Evolutionary conservation across 108 stramenopile species (phyloP), one percentile per base, ranked within the genome.

Genomic region (Cyclotella choctawhatcheeana): DNA sequence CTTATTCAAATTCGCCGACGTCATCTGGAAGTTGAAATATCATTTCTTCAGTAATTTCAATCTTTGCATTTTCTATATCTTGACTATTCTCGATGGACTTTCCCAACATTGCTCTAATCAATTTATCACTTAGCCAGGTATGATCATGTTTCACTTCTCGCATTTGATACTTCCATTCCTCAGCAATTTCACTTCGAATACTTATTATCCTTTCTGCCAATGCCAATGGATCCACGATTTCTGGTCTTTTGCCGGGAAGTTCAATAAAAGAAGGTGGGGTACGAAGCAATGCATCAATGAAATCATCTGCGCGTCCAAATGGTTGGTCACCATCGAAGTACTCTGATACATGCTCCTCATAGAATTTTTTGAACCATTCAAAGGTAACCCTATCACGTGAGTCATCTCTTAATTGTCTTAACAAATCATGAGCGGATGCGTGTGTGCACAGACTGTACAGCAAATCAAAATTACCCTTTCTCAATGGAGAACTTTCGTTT

Each of bases 391-490:
- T 74, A 24, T 80, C 66, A 27, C 59, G 10, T 26, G 44, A 45
- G 10, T 33, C 18, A 21, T 51, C 32, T 64, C 58, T 48, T 3
- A 81, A 58, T 20, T 82, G 53, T 4, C 82, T 73, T 13, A 94
- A 60, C 22, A 94, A 70, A 16, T 88, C 77, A 48, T 95, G 93
- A n/a, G 89, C 72, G 13, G 83, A 66, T 67, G 89, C 91, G 45
- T 92, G 93, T 7, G 91, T 95, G 14, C 83, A 78, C 7, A 95
- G 65, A 13, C 83, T 70, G 40, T 82, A 64, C 5, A 95, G 62
- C 18, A 95, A 64, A 51, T 95, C 93, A 61, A 95, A 92, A 61
- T 90, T 95, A 2, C 88, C 85, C 35, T 77, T 64, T 22, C 93
- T 83, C 18, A 89, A 84, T 17, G 89, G 88, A 14, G 88, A 88